These are phyloP conservation scores for Wallemia hederae DNA, from an alignment of 1,284 basidiomycete genomes.

Conservation along the genomic window DNA sequence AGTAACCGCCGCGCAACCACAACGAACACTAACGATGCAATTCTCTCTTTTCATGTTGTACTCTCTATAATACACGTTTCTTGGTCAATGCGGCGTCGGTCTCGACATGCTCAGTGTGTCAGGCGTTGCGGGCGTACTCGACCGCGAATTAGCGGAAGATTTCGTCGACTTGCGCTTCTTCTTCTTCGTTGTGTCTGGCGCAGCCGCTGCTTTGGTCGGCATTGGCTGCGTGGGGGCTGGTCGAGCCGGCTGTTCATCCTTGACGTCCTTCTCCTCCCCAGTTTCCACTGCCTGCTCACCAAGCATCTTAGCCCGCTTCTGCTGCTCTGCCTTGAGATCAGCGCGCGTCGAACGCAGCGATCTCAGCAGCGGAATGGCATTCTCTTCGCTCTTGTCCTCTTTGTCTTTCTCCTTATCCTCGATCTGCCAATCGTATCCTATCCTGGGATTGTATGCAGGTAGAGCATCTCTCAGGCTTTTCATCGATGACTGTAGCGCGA, in stretches of 20 bases:
- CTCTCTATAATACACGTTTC: background rate
- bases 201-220: background rate
- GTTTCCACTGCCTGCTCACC: background rate
- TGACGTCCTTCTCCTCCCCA: background rate
- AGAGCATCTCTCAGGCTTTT: constrained; percentile 1
- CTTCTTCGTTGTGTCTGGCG: background rate
- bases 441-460: constrained; percentile 6
- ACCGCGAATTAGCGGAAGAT: background rate
- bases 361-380: constrained; percentile 5
- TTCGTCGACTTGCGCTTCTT: constrained; percentile 1
- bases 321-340: background rate
- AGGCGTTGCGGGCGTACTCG: background rate
- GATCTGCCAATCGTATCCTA: constrained; percentile 6
- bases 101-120: background rate
- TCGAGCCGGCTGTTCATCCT: background rate
- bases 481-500: constrained; percentile 6
- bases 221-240: background rate
- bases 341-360: constrained; percentile 5
- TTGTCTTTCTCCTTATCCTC: constrained; percentile 1
- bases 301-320: background rate
- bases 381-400: background rate
- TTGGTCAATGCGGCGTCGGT: too few relatives aligned
- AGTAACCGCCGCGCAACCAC: background rate
- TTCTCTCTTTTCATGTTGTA: background rate
- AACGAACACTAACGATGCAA: background rate